Base-by-base conservation (phyloP, 257 asterid genomes). In the Osmanthus fragrans region DNA sequence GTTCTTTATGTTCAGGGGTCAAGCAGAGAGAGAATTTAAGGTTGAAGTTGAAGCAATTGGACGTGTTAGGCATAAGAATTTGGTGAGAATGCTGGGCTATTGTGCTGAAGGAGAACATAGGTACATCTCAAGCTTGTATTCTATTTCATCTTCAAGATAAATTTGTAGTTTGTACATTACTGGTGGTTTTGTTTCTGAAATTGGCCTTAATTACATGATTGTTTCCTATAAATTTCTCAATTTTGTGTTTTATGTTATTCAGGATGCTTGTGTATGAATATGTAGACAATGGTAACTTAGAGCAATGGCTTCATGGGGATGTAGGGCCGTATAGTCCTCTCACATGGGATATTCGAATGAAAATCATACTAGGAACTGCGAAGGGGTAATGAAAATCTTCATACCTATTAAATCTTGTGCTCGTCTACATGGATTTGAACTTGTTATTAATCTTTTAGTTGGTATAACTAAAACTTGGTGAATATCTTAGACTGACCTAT, bases 51-150 rank as follows among this genome's bases (percentile, higher is more conserved):
- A 94, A 76, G 98, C 90, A 37, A 94, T 94, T 72, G 98, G 98
- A 56, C 95, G 96, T 1, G 98, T 94, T 2, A 86, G 97, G 9
- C 98, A 94, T 49, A 94, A 94, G 92, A 92, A 94, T 83, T 84
- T 94, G 86, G 98, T 90, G 82, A 87, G 98, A 84, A 77, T 94
- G 86, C 92, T 94, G 29, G 98, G 98, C 73, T 94, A 94, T 54
- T 92, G 98, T 74, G 98, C 90, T 4, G 98, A 94, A 87, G 98
- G 97, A 83, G 94, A 92, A 81, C 97, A 94, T 76, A 94, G 98
- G 96, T 91, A 88, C 75, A 19, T 73, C 33, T 63, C 32, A 23
- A 63, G 13, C 45, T 47, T 49, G 30, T 64, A 40, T 27, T 63
- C 37, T 19, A 45, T 67, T 71, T 42, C 64, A 74, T 66, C 64